Conservation (phyloP, 176 grass and related monocot species). For the Musa itinerans region DNA sequence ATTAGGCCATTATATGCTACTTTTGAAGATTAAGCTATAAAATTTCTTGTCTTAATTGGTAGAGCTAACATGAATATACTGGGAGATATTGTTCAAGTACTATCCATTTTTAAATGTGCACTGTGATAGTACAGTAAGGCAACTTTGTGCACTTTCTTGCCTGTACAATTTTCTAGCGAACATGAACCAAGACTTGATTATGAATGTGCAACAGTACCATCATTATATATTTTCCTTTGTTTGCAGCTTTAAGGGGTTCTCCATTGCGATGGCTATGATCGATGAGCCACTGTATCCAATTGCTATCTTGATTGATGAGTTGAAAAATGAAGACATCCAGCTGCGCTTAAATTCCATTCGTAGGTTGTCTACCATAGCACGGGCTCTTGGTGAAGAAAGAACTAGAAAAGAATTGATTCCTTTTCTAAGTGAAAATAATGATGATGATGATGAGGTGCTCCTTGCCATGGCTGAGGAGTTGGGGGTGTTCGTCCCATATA, state of each 20-base stretch:
- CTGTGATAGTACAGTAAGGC: neutral
- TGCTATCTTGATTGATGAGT: slow-evolving; percentile 83
- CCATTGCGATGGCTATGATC: slow-evolving; percentile 63
- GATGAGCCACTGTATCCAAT: slow-evolving; percentile 94
- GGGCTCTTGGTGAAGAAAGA: slow-evolving; percentile 87
- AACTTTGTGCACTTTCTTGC: neutral
- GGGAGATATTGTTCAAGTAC: neutral
- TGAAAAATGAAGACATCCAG: slow-evolving; percentile 97
- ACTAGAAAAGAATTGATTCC: slow-evolving; percentile 92
- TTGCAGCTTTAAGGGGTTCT: neutral
- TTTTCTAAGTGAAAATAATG: slow-evolving; percentile 97
- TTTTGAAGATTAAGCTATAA: neutral
- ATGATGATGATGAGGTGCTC: slow-evolving; percentile 95
- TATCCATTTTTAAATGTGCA: neutral
- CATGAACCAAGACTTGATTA: neutral
- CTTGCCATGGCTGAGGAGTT: slow-evolving; percentile 95
- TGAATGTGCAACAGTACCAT: neutral
- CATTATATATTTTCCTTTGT: neutral
- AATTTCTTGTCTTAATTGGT: neutral
- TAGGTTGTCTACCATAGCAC: slow-evolving; percentile 84
- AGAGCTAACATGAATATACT: neutral
- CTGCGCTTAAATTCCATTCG: slow-evolving; percentile 86
- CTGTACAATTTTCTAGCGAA: neutral
- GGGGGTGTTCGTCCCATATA: slow-evolving; percentile 86
- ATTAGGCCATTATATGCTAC: neutral